Conservation (phyloP, 1,284 basidiomycete species). For the Xerocomus cyaneibrunnescens region DNA sequence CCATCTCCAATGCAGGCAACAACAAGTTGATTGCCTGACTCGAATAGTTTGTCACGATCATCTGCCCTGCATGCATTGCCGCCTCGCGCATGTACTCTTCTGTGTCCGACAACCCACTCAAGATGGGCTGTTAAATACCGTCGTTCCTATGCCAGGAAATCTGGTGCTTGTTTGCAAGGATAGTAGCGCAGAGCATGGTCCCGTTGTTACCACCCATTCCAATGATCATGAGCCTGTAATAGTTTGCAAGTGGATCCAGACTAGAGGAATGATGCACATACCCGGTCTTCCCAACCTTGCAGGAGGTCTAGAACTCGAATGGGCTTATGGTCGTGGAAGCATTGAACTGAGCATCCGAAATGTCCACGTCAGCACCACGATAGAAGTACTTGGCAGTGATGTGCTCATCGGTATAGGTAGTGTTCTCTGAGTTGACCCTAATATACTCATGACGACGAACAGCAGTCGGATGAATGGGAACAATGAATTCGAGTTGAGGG, state of each 20-base stretch:
- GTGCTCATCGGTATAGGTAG: constrained; percentile 75
- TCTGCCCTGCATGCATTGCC: constrained; percentile 98
- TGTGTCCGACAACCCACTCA: constrained; percentile 89
- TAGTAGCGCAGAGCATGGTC: constrained; percentile 90
- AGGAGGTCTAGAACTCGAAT: constrained; percentile 91
- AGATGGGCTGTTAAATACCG: constrained; percentile 89
- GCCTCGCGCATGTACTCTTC: constrained; percentile 96
- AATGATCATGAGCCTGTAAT: constrained; percentile 87
- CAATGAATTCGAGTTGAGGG: constrained; percentile 60
- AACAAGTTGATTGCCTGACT: constrained; percentile 91
- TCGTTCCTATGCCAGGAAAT: constrained; percentile 95
- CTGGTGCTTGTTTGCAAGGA: constrained; percentile 95
- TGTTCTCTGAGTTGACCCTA: constrained; percentile 83
- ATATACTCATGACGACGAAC: constrained; percentile 75
- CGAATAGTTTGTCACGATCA: constrained; percentile 97
- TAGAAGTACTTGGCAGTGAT: constrained; percentile 86
- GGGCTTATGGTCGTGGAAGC: constrained; percentile 77
- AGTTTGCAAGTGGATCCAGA: constrained; percentile 9
- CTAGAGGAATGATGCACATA: constrained; percentile 42
- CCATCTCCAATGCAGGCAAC: constrained; percentile 91
- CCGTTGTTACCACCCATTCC: constrained; percentile 98
- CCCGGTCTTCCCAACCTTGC: constrained; percentile 92
- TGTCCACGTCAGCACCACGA: constrained; percentile 73
- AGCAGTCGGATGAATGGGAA: constrained; percentile 83
- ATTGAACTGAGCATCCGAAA: constrained; percentile 69